phyloP scores from a whole-genome alignment of 768 basidiomycete genomes.

The Gymnopilus junonius region DNA sequence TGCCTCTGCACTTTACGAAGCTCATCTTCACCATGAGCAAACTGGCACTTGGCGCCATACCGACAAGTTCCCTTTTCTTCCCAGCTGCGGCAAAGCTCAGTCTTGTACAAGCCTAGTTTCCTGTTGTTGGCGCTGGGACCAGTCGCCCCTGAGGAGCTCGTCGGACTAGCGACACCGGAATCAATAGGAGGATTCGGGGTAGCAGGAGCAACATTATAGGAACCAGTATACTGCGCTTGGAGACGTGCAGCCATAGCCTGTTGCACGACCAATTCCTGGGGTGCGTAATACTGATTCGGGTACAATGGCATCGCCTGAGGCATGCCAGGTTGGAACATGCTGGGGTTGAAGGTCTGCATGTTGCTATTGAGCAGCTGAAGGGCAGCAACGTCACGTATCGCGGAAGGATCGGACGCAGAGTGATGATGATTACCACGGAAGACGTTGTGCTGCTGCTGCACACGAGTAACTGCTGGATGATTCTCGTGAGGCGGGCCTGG shows the following conservation, averaged over 20 bases:
- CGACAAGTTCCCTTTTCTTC: slow-evolving; percentile 89
- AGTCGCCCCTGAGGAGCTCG: slow-evolving; percentile 46
- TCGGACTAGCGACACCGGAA: slow-evolving; percentile 45
- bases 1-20: slow-evolving; percentile 83
- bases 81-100: slow-evolving; percentile 89
- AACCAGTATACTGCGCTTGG: slow-evolving; percentile 65
- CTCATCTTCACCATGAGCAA: slow-evolving; percentile 92
- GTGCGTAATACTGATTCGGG: slow-evolving; percentile 69
- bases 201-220: slow-evolving; percentile 42
- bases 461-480: slow-evolving; percentile 70
- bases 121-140: slow-evolving; percentile 92
- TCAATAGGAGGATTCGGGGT: slow-evolving; percentile 33
- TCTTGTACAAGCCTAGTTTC: slow-evolving; percentile 91
- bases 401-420: slow-evolving; percentile 81
- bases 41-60: slow-evolving; percentile 90
- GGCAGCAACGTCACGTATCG: slow-evolving; percentile 72
- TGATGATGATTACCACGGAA: slow-evolving; percentile 82
- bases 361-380: slow-evolving; percentile 63
- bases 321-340: slow-evolving; percentile 59
- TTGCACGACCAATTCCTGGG: slow-evolving; percentile 58
- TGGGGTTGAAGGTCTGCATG: slow-evolving; percentile 57
- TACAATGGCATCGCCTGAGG: slow-evolving; percentile 65
- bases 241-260: slow-evolving; percentile 61
- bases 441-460: slow-evolving; percentile 78
- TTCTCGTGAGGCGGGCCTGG: slow-evolving; percentile 56